A percentile compares a stretch with the other conserved stretches of the same genome.
phyloP scores from a whole-genome alignment of 192 early-diverging fungal genomes.

The Haplosporangium gracile region DNA sequence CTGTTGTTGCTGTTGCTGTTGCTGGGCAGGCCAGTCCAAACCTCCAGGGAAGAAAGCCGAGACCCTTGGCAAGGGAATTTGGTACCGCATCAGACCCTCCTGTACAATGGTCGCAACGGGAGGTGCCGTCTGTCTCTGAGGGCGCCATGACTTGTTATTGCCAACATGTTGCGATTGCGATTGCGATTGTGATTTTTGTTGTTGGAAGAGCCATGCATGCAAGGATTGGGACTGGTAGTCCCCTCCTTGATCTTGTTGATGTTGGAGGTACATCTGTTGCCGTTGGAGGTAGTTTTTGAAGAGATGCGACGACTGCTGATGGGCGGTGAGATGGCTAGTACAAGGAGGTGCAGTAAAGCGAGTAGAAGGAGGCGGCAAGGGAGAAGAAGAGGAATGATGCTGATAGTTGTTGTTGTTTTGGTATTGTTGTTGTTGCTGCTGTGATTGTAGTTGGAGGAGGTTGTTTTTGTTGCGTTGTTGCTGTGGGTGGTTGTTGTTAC shows the following conservation, averaged over 20 bases:
- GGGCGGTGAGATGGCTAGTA: conserved; percentile 22
- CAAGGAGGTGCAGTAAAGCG: not conserved
- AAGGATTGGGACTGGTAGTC: not conserved
- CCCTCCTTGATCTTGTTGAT: conserved; percentile 8
- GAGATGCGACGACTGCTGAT: conserved; percentile 27
- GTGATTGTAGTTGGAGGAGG: too few relatives aligned
- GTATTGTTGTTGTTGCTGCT: not conserved
- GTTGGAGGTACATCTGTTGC: conserved; percentile 4
- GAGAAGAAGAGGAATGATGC: not conserved
- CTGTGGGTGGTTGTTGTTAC: not conserved
- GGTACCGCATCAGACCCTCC: conserved; percentile 11
- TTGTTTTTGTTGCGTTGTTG: not conserved
- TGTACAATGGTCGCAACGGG: not conserved
- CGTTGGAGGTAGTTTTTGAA: conserved; percentile 33
- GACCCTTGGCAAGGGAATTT: conserved; percentile 13
- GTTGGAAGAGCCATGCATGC: not conserved
- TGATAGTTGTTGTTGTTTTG: not conserved
- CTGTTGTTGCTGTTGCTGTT: not conserved
- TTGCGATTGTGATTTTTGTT: conserved; percentile 5
- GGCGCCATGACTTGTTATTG: not conserved
- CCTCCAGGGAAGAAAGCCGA: conserved; percentile 23
- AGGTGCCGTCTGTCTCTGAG: not conserved
- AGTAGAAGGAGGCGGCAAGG: not conserved
- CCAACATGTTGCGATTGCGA: not conserved
- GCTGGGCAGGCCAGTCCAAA: conserved; percentile 19